phyloP scores from a whole-genome alignment of 495 filamentous ascomycete species.

The Penicillium daleae region DNA sequence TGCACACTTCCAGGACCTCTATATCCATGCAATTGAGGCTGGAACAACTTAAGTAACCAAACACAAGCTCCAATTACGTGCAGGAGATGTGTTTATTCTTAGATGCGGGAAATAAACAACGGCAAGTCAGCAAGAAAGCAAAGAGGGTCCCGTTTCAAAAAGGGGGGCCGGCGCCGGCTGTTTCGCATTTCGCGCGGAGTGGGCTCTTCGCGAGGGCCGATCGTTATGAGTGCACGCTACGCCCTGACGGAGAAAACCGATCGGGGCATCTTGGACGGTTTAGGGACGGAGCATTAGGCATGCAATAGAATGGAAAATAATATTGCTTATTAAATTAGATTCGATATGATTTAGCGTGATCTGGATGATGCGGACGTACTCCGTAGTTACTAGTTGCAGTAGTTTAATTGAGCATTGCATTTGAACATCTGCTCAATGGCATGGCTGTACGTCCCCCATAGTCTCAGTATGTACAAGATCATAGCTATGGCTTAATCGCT shows the following conservation, averaged over 20 bases:
- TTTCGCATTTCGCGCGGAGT: slow-evolving; percentile 28
- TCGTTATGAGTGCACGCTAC: slow-evolving; percentile 24
- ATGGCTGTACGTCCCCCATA: too few relatives aligned
- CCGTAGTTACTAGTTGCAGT: too few relatives aligned
- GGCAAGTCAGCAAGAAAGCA: neutral
- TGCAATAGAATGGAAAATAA: neutral
- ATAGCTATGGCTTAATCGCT: too few relatives aligned
- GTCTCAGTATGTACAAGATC: too few relatives aligned
- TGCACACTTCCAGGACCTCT: too few relatives aligned
- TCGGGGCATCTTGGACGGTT: neutral
- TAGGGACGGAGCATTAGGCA: neutral
- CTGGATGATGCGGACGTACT: neutral
- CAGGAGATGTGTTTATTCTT: neutral
- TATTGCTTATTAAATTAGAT: neutral
- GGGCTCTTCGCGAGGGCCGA: slow-evolving; percentile 25
- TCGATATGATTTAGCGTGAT: neutral
- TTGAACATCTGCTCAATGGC: neutral
- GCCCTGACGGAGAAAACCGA: neutral
- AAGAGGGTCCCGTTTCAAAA: slow-evolving; percentile 18
- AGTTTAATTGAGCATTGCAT: neutral
- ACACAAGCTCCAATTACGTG: neutral
- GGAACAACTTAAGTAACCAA: neutral
- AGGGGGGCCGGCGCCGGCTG: slow-evolving; percentile 19
- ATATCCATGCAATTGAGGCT: too few relatives aligned
- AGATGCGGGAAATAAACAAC: neutral